Evolutionary conservation across 164 flowering plant genomes (phyloP).

Genomic region (Magnolia officinalis): DNA sequence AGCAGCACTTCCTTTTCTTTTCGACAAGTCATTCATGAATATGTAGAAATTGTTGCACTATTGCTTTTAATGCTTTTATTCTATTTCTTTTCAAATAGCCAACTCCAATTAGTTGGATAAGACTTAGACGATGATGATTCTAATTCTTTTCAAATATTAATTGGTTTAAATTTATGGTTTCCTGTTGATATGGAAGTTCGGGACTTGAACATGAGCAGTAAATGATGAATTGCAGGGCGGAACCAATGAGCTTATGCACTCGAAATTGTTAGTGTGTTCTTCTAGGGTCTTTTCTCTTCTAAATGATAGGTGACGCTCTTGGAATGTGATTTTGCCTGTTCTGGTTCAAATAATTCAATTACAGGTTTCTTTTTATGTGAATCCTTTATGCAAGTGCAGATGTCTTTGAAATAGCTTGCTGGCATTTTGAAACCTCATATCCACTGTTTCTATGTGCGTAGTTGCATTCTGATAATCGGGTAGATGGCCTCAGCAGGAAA

Average conservation of each 20-base stretch:
- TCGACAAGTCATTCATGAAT: background rate
- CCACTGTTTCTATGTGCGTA: background rate
- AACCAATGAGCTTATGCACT: too few species aligned
- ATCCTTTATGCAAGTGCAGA: too few species aligned
- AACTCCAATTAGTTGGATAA: too few species aligned
- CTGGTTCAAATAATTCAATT: too few species aligned
- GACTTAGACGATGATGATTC: too few species aligned
- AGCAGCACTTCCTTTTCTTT: background rate
- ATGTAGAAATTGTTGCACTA: background rate
- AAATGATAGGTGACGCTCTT: too few species aligned
- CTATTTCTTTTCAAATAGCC: too few species aligned
- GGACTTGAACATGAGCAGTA: background rate
- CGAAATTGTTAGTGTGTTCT: too few species aligned
- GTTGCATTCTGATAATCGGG: background rate
- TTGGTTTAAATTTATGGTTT: background rate
- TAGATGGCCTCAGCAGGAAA: background rate
- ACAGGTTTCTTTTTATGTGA: too few species aligned
- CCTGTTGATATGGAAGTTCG: background rate
- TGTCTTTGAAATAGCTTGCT: background rate
- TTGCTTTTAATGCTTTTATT: background rate
- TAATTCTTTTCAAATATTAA: background rate
- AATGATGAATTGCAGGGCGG: background rate
- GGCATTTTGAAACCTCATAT: conserved; percentile 1
- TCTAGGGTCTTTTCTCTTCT: too few species aligned
- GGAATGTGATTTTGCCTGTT: too few species aligned